Percentiles rank a stretch among this genome's conserved stretches.
phyloP scores from a whole-genome alignment of 2,329 filamentous ascomycete species.

The Alternaria angustiovoidea region DNA sequence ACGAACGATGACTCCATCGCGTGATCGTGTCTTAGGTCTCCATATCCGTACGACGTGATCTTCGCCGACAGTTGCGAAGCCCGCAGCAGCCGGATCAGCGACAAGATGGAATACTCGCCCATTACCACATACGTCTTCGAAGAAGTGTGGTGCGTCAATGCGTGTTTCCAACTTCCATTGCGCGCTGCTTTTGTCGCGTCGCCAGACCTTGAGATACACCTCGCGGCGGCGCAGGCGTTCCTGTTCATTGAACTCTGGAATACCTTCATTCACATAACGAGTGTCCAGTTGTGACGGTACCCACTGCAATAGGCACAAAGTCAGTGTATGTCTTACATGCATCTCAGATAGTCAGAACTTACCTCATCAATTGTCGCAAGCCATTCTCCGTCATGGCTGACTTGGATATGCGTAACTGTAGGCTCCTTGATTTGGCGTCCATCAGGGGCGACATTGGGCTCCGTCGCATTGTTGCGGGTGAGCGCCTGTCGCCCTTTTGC shows the following conservation, averaged over 20 bases:
- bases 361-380: conserved; percentile 86
- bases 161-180: conserved; percentile 80
- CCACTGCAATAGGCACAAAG: conserved; percentile 62
- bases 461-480: conserved; percentile 85
- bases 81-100: conserved; percentile 71
- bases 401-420: conserved; percentile 75
- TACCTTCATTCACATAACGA: conserved; percentile 59
- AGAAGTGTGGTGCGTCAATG: conserved; percentile 80
- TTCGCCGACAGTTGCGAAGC: conserved; percentile 85
- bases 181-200: conserved; percentile 59
- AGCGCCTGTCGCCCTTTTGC: conserved; percentile 88
- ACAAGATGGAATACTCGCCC: conserved; percentile 75
- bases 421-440: conserved; percentile 78
- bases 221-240: conserved; percentile 67
- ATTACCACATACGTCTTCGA: conserved; percentile 58
- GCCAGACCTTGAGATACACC: conserved; percentile 92
- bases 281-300: conserved; percentile 75
- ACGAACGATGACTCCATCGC: conserved; percentile 72
- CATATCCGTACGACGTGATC: conserved; percentile 83
- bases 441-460: conserved; percentile 76
- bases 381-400: conserved; percentile 85
- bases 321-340: not conserved
- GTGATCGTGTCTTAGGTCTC: conserved; percentile 74
- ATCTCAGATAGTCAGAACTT: not conserved
- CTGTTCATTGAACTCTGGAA: conserved; percentile 52